Conservation (phyloP, 192 early-diverging fungal species). For the Endogone sp. region DNA sequence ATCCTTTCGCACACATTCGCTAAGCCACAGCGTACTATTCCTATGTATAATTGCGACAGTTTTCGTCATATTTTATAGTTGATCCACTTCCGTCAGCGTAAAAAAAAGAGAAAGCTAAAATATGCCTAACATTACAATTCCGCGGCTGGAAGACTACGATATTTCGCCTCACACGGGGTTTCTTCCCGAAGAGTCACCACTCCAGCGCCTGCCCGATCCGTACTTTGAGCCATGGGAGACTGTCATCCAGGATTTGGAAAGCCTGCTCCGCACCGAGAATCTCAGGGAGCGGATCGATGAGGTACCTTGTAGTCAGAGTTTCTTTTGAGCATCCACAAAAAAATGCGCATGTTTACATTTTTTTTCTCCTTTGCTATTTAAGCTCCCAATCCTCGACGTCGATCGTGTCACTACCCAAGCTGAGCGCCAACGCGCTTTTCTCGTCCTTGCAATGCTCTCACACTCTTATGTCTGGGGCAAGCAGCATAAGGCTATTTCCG, state of each 20-base stretch:
- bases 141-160: conserved; percentile 71
- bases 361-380: too few species aligned
- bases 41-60: too few species aligned
- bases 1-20: too few species aligned
- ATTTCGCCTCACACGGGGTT: conserved; percentile 83
- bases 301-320: too few species aligned
- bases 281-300: conserved; percentile 60
- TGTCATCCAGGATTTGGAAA: conserved; percentile 72
- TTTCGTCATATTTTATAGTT: too few species aligned
- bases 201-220: conserved; percentile 66
- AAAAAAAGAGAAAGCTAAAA: too few species aligned
- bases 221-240: conserved; percentile 89
- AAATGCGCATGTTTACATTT: too few species aligned
- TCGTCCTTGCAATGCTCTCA: conserved; percentile 81
- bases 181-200: conserved; percentile 72
- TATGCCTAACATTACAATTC: too few species aligned
- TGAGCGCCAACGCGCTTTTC: conserved; percentile 82
- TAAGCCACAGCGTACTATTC: too few species aligned
- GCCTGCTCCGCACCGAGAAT: conserved; percentile 63
- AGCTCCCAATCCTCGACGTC: conserved; percentile 76
- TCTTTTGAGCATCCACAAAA: too few species aligned
- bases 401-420: conserved; percentile 50
- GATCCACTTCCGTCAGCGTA: too few species aligned
- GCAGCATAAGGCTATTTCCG: too few species aligned
- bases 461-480: conserved; percentile 94